Conservation (phyloP, 805 yeast genomes). For the Metschnikowia cerradonensis region DNA sequence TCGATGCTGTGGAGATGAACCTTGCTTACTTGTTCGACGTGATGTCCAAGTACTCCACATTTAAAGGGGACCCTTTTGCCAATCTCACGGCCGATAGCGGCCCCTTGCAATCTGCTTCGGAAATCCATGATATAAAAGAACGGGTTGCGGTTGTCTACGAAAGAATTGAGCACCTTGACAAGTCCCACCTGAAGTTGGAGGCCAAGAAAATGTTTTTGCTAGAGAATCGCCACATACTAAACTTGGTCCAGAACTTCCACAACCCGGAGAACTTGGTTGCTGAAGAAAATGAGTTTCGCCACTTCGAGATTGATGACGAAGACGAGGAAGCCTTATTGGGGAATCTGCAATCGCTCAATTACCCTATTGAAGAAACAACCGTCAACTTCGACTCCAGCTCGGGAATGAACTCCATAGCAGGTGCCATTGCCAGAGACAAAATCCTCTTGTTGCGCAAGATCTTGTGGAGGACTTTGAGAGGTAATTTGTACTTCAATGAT, state of each 20-base stretch:
- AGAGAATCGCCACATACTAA: constrained; percentile 36
- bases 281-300: constrained; percentile 16
- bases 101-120: constrained; percentile 30
- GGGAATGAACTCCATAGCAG: constrained; percentile 33
- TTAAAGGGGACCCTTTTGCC: constrained; percentile 24
- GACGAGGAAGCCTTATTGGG: constrained; percentile 29
- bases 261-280: constrained; percentile 15
- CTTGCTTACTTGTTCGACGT: constrained; percentile 23
- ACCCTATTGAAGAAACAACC: constrained; percentile 19
- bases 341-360: constrained; percentile 21
- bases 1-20: constrained; percentile 33
- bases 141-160: constrained; percentile 25
- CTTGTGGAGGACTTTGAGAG: constrained; percentile 42
- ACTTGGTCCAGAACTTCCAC: constrained; percentile 33
- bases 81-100: constrained; percentile 48
- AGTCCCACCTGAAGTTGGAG: constrained; percentile 27
- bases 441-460: constrained; percentile 36
- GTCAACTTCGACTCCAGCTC: constrained; percentile 18
- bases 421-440: constrained; percentile 33
- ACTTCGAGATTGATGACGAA: constrained; percentile 22
- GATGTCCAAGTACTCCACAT: constrained; percentile 29
- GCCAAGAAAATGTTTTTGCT: constrained; percentile 21
- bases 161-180: constrained; percentile 35
- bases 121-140: constrained; percentile 30
- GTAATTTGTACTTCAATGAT: constrained; percentile 40